Conservation (phyloP, 1,284 basidiomycete genomes). For the Taiwanofungus camphoratus region DNA sequence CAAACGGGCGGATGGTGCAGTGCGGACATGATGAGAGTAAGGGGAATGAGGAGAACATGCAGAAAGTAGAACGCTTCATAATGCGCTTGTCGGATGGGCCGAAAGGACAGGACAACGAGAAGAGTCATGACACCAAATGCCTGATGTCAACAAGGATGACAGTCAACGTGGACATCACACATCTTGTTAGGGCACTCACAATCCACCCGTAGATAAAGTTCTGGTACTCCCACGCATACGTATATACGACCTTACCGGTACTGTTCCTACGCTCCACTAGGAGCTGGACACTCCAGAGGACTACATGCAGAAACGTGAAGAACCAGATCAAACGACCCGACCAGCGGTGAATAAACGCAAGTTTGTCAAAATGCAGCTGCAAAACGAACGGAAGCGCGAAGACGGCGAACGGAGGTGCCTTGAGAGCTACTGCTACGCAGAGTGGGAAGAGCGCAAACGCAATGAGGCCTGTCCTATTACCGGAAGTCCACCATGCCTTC, state of each 20-base stretch:
- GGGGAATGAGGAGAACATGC: slow-evolving; percentile 63
- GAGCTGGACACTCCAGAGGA: slow-evolving; percentile 75
- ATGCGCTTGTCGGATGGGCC: slow-evolving; percentile 56
- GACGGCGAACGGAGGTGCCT: slow-evolving; percentile 77
- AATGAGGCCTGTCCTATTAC: slow-evolving; percentile 69
- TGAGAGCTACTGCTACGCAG: slow-evolving; percentile 73
- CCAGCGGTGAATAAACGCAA: slow-evolving; percentile 69
- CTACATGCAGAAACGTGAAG: slow-evolving; percentile 63
- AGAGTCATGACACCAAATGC: slow-evolving; percentile 69
- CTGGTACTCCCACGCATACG: slow-evolving; percentile 59
- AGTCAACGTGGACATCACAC: background rate
- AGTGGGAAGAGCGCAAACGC: slow-evolving; percentile 78
- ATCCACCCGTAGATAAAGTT: slow-evolving; percentile 74
- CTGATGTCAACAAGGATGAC: slow-evolving; percentile 33
- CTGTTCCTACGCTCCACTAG: slow-evolving; percentile 41
- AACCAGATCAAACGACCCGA: slow-evolving; percentile 72
- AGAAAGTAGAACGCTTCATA: slow-evolving; percentile 77
- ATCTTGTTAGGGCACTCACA: slow-evolving; percentile 37
- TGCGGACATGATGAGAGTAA: slow-evolving; percentile 56
- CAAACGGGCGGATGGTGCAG: slow-evolving; percentile 68
- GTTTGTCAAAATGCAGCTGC: slow-evolving; percentile 74
- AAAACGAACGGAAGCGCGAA: slow-evolving; percentile 68
- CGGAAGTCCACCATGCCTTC: slow-evolving; percentile 77
- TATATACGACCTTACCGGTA: slow-evolving; percentile 52
- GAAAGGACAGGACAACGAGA: slow-evolving; percentile 59